phyloP scores from a whole-genome alignment of 1,139 yeast species.

The Martiniozyma asiatica region DNA sequence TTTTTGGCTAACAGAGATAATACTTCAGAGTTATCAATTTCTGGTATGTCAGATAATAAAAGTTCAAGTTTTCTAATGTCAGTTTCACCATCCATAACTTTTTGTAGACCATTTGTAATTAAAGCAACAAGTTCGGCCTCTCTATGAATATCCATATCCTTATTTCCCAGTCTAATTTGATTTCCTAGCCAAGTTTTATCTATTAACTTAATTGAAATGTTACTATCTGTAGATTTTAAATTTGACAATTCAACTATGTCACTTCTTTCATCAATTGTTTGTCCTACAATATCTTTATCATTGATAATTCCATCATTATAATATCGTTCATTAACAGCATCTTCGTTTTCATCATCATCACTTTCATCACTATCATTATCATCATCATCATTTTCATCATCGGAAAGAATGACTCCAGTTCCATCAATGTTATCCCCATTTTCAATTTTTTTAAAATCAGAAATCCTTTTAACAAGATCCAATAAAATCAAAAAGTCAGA shows the following conservation, averaged over 20 bases:
- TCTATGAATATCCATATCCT: conserved; percentile 26
- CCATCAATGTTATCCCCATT: conserved; percentile 23
- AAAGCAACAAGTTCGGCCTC: conserved; percentile 16
- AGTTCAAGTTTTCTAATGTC: conserved; percentile 38
- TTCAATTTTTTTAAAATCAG: conserved; percentile 35
- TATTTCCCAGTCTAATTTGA: conserved; percentile 25
- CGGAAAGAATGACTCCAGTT: conserved; percentile 35
- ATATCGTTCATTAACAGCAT: too few species aligned
- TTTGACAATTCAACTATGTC: conserved; percentile 12
- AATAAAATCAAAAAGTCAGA: conserved; percentile 42
- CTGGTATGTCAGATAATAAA: conserved; percentile 37
- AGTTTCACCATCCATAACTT: conserved; percentile 21
- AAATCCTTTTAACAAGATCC: conserved; percentile 39
- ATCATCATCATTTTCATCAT: conserved; percentile 31
- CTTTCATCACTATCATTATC: conserved; percentile 25
- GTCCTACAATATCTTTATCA: conserved; percentile 6
- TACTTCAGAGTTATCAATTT: conserved; percentile 38
- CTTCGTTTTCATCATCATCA: conserved; percentile 14
- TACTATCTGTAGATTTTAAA: conserved; percentile 1
- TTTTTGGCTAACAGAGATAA: conserved; percentile 40
- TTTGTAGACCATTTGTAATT: conserved; percentile 24
- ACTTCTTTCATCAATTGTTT: conserved; percentile 10
- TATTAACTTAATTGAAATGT: conserved; percentile 20
- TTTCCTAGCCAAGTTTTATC: conserved; percentile 43
- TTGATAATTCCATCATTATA: conserved; percentile 1